Percentiles rank a stretch among this genome's conserved stretches.
phyloP scores from a whole-genome alignment of 306 rosid genomes.

The Oemleria cerasiformis region DNA sequence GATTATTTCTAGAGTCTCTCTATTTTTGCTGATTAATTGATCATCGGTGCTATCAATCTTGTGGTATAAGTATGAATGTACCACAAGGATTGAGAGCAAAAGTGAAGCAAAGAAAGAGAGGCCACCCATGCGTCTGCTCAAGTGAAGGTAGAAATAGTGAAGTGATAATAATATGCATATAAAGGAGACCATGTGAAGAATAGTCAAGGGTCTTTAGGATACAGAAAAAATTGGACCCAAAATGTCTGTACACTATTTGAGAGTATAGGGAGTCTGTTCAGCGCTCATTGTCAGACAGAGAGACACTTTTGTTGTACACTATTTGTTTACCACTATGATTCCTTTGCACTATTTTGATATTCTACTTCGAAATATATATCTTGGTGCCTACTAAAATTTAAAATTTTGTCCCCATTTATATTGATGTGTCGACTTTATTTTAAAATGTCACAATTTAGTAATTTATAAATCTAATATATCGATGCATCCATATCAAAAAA shows the following conservation, averaged over 20 bases:
- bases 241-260: not conserved
- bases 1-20: slow-evolving; percentile 8
- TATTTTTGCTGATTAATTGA: not conserved
- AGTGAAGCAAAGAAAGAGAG: slow-evolving; percentile 20
- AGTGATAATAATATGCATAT: not conserved
- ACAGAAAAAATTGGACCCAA: not conserved
- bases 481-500: too few relatives aligned
- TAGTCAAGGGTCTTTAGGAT: slow-evolving; percentile 10
- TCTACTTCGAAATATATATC: too few relatives aligned
- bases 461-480: too few relatives aligned
- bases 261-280: not conserved
- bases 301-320: not conserved
- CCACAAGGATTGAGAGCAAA: slow-evolving; percentile 6
- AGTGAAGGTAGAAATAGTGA: too few relatives aligned
- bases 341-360: not conserved
- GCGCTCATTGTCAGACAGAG: slow-evolving; percentile 29
- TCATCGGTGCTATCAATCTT: not conserved
- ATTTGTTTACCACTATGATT: not conserved
- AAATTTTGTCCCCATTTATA: not conserved
- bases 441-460: not conserved
- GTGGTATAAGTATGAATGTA: not conserved
- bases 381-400: not conserved
- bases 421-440: not conserved
- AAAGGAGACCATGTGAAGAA: not conserved
- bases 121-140: slow-evolving; percentile 22